Percentiles rank a stretch among this genome's conserved stretches.
Evolutionary conservation across 768 basidiomycete species (phyloP).

Genomic region (Cystobasidium onofrii): DNA sequence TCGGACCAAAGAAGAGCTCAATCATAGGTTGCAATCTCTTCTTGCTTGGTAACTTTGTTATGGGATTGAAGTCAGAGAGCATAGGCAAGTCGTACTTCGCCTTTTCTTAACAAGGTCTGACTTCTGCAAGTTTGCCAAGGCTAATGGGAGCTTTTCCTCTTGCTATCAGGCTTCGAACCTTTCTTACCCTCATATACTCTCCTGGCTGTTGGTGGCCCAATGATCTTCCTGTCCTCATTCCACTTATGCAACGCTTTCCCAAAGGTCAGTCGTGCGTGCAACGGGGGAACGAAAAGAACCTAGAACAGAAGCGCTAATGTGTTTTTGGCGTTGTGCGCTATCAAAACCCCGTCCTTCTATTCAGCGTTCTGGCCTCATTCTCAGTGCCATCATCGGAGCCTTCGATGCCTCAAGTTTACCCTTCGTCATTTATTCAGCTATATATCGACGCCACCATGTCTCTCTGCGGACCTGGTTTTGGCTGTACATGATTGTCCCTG

Average conservation of each 20-base stretch:
- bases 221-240: constrained; percentile 47
- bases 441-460: constrained; percentile 38
- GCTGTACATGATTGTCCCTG: constrained; percentile 44
- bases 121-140: too few relatives aligned
- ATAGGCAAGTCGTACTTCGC: not conserved
- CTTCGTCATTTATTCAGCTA: constrained; percentile 44
- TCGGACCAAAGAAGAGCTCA: constrained; percentile 44
- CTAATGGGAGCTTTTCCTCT: too few relatives aligned
- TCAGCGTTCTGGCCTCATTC: constrained; percentile 45
- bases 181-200: constrained; percentile 46
- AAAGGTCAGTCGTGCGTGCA: too few relatives aligned
- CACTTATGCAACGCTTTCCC: constrained; percentile 49
- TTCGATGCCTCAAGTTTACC: constrained; percentile 47
- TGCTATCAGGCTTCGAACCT: constrained; percentile 42
- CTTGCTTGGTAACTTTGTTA: constrained; percentile 43
- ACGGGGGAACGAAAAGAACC: too few relatives aligned
- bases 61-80: constrained; percentile 38
- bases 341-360: not conserved
- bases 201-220: constrained; percentile 46
- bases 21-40: constrained; percentile 45
- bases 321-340: not conserved
- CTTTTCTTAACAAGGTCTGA: not conserved
- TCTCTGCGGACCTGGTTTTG: constrained; percentile 45
- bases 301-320: too few relatives aligned
- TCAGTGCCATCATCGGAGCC: constrained; percentile 47